Conservation (phyloP, 2,329 filamentous ascomycete species). For the Magnaporthiopsis poae region DNA sequence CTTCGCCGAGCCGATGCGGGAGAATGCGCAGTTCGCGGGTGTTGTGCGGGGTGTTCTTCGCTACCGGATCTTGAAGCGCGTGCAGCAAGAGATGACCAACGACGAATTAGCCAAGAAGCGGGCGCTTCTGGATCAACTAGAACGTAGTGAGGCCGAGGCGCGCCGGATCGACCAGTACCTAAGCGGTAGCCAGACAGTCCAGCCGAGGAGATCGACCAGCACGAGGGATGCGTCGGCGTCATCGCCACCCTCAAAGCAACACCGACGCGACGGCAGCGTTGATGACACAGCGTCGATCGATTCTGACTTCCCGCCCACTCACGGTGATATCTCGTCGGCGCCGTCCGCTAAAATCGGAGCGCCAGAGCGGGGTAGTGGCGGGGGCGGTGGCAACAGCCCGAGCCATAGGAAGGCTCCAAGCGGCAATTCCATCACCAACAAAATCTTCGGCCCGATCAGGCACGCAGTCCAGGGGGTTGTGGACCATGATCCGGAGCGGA, state of each 20-base stretch:
- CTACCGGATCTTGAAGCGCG: constrained; percentile 83
- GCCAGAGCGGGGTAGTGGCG: constrained; percentile 40
- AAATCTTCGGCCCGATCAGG: constrained; percentile 88
- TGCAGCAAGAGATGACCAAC: constrained; percentile 94
- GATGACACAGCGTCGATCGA: constrained; percentile 87
- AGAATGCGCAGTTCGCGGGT: constrained; percentile 92
- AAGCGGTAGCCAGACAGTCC: constrained; percentile 56
- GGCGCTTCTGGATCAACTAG: constrained; percentile 72
- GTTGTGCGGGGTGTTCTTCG: constrained; percentile 81
- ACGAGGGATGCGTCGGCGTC: constrained; percentile 37
- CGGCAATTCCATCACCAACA: constrained; percentile 82
- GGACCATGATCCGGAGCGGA: constrained; percentile 89
- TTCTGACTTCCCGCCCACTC: constrained; percentile 87
- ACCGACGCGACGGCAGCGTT: constrained; percentile 45
- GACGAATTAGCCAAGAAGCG: constrained; percentile 87
- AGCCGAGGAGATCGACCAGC: constrained; percentile 55
- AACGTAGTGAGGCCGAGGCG: constrained; percentile 85
- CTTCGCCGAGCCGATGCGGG: constrained; percentile 95
- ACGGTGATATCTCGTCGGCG: constrained; percentile 59
- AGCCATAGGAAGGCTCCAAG: constrained; percentile 72
- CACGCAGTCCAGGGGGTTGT: constrained; percentile 94
- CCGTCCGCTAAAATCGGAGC: constrained; percentile 67
- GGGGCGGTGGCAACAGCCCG: constrained; percentile 25
- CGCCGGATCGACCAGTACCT: constrained; percentile 90
- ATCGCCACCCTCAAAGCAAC: constrained; percentile 20